Conservation (phyloP, 805 yeast species). For the Candida sanyiensis region DNA sequence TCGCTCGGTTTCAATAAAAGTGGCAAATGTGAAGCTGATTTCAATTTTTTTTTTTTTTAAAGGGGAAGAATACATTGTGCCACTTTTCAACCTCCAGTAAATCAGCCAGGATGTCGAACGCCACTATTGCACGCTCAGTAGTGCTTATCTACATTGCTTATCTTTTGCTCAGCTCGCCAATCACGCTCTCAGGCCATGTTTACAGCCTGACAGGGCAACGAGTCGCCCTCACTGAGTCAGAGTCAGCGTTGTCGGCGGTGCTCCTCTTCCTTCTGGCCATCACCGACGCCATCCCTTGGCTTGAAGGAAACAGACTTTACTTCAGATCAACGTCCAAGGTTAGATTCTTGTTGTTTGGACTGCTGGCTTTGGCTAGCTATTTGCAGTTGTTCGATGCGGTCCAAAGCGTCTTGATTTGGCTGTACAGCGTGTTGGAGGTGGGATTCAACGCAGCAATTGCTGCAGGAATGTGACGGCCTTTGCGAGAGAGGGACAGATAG, state of each 20-base stretch:
- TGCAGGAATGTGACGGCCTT: neutral
- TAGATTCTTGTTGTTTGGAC: constrained; percentile 6
- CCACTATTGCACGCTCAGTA: constrained; percentile 3
- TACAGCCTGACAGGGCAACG: constrained; percentile 9
- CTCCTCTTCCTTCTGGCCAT: constrained; percentile 6
- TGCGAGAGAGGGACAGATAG: neutral
- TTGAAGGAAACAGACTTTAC: constrained; percentile 6
- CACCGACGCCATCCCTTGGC: constrained; percentile 6
- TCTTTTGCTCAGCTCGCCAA: constrained; percentile 6
- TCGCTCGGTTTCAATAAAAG: constrained; percentile 15
- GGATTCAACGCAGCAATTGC: constrained; percentile 5
- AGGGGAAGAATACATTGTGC: neutral
- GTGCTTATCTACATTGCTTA: constrained; percentile 4
- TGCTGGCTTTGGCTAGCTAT: constrained; percentile 7
- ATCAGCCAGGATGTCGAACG: constrained; percentile 5
- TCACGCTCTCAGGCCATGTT: neutral
- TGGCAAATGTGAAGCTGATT: neutral
- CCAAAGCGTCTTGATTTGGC: constrained; percentile 9
- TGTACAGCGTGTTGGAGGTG: constrained; percentile 9
- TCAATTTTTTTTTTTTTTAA: too few relatives aligned
- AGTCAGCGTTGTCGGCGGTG: constrained; percentile 9
- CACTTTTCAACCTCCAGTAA: neutral
- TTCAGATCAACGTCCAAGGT: constrained; percentile 9
- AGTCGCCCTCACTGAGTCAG: constrained; percentile 9
- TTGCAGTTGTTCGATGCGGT: constrained; percentile 7